A percentile compares a stretch with the other conserved stretches of the same genome.
These are phyloP conservation scores for Pyracantha coccinea DNA, from an alignment of 331 rosid species.

Conservation along the genomic window DNA sequence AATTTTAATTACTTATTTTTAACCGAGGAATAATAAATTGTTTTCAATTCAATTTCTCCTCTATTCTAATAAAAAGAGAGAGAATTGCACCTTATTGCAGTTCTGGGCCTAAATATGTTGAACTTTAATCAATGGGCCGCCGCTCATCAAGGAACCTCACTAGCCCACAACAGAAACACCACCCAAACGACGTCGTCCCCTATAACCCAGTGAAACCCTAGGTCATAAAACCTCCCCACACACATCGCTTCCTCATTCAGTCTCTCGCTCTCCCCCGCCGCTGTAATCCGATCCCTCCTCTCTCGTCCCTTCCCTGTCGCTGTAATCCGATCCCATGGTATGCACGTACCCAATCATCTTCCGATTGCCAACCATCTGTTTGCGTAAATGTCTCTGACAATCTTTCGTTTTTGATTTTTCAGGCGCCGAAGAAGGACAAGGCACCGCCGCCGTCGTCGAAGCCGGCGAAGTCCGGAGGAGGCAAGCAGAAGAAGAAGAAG, in stretches of 20 bases:
- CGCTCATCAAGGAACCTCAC: not conserved
- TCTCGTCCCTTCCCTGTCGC: not conserved
- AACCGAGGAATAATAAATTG: too few relatives aligned
- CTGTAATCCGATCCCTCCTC: not conserved
- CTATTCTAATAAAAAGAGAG: not conserved
- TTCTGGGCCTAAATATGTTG: not conserved
- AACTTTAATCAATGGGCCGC: not conserved
- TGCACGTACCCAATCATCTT: not conserved
- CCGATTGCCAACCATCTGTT: not conserved
- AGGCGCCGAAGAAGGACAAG: conserved; percentile 17
- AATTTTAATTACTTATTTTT: too few relatives aligned
- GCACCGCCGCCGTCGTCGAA: conserved; percentile 14
- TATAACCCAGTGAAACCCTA: not conserved
- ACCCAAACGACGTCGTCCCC: not conserved
- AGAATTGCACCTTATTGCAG: too few relatives aligned
- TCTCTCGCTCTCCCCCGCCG: not conserved
- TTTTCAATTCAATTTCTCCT: not conserved
- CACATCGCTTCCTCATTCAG: not conserved
- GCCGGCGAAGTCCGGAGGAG: conserved; percentile 14
- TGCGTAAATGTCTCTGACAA: not conserved
- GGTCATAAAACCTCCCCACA: not conserved
- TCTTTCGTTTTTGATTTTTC: not conserved
- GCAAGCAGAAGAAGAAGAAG: conserved; percentile 22
- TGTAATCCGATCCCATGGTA: not conserved
- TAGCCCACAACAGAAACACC: not conserved